Evolutionary conservation across 2,329 filamentous ascomycete genomes (phyloP), one percentile per base, ranked within the genome.

Genomic region (Fusarium torreyae): DNA sequence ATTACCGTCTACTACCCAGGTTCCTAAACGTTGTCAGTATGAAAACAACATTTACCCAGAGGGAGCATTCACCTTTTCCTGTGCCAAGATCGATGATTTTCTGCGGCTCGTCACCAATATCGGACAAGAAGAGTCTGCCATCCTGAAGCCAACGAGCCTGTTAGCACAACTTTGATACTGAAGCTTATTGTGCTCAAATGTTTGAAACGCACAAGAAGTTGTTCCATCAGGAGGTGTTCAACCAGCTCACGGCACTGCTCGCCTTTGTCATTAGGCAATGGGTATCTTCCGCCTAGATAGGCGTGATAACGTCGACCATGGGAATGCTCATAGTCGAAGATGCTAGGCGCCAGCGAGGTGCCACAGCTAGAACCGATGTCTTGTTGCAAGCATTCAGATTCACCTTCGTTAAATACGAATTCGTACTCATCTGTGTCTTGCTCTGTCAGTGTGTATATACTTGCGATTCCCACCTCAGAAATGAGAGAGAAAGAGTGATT

Each of bases 1-100:
- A 18, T 38, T 65, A 83, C 81, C 80, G 60, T 84, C 82, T 51
- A 89, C 84, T 2, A 86, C 86, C 86, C 87, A 88, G 6, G 84
- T 77, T n/a, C 83, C 82, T 78, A 36, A 33, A 34, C 14, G 13
- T 13, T 33, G 53, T 72, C 20, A 74, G 60, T 43, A 57, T 26
- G 17, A 22, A 40, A 20, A 7, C 42, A 14, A 45, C 17, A 33
- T 20, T 20, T 20, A 20, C 18, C 9, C 10, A 11, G 28, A 5
- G 10, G 11, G 20, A 17, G 11, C 15, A 68, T 76, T 69, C 71
- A 81, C 83, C 83, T 13, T 81, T 85, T 6, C 85, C 84, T 2
- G 85, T 86, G 15, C 85, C 85, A 10, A 86, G 75, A 43, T 85
- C 83, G 14, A 85, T 74, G 33, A 86, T 82, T 50, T 78, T 82